Percentiles rank a stretch among this genome's conserved stretches.
Evolutionary conservation across 2,329 filamentous ascomycete species (phyloP).

Genomic region (Ophiostoma quercus): DNA sequence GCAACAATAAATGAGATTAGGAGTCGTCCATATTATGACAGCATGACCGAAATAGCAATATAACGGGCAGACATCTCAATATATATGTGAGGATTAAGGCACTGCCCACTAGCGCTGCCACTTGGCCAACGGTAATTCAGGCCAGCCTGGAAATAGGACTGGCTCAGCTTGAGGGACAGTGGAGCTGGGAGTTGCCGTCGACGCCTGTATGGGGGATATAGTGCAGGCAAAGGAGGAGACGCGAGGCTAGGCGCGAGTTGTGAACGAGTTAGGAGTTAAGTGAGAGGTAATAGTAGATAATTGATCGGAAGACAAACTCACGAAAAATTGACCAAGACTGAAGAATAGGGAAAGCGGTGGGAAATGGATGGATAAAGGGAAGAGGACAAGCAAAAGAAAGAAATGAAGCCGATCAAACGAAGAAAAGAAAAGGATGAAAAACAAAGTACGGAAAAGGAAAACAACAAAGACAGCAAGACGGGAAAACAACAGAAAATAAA

Average conservation of each 20-base stretch:
- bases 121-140: slow-evolving; percentile 18
- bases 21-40: neutral
- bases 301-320: neutral
- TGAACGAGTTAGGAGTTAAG: neutral
- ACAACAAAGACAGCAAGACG: neutral
- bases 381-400: neutral
- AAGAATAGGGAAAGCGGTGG: neutral
- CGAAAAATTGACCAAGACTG: neutral
- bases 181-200: neutral
- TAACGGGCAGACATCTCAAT: neutral
- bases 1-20: neutral
- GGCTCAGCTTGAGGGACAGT: neutral
- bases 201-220: neutral
- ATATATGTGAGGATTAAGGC: neutral
- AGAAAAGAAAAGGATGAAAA: neutral
- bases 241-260: neutral
- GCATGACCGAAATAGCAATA: neutral
- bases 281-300: neutral
- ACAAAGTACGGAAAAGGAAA: neutral
- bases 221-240: neutral
- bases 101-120: slow-evolving; percentile 25
- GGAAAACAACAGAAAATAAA: neutral
- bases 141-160: slow-evolving; percentile 2
- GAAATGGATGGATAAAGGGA: neutral
- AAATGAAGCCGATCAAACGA: neutral